Percentiles rank a stretch among this genome's conserved stretches.
phyloP scores from a whole-genome alignment of 768 basidiomycete species.

The Strobilomyces echinocephalus region DNA sequence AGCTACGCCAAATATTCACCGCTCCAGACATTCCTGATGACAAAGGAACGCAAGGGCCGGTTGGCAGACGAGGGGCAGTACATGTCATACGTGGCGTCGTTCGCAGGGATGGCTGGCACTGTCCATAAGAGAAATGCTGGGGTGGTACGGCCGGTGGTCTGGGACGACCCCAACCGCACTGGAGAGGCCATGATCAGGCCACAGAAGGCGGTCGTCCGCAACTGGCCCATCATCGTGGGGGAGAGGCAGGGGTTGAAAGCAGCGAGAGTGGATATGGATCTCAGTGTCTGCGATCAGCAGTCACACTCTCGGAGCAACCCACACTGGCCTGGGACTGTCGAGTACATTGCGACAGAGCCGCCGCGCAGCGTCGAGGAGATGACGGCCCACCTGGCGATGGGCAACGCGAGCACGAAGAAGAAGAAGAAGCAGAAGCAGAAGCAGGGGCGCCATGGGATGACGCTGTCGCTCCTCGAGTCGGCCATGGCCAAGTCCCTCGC shows the following conservation, averaged over 20 bases:
- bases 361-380: slow-evolving; percentile 19
- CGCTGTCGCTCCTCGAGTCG: slow-evolving; percentile 15
- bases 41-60: slow-evolving; percentile 55
- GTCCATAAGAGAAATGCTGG: slow-evolving; percentile 19
- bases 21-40: slow-evolving; percentile 51
- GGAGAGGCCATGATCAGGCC: slow-evolving; percentile 31
- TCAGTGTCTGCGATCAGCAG: slow-evolving; percentile 27
- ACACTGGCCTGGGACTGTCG: slow-evolving; percentile 43
- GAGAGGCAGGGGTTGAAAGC: slow-evolving; percentile 37
- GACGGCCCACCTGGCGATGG: slow-evolving; percentile 10
- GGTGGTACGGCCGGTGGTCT: slow-evolving; percentile 17
- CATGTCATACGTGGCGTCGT: slow-evolving; percentile 26
- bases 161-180: slow-evolving; percentile 27
- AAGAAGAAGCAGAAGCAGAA: not conserved
- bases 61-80: slow-evolving; percentile 36
- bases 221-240: slow-evolving; percentile 46
- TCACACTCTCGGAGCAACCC: slow-evolving; percentile 40
- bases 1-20: slow-evolving; percentile 50
- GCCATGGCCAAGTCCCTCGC: slow-evolving; percentile 15
- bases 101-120: slow-evolving; percentile 27
- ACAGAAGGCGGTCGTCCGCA: slow-evolving; percentile 24
- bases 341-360: slow-evolving; percentile 39
- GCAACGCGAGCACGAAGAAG: slow-evolving; percentile 1
- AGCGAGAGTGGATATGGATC: slow-evolving; percentile 30
- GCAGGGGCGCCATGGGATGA: not conserved